Base-by-base conservation (phyloP, 306 rosid species). In the Sphenostylis stenocarpa region DNA sequence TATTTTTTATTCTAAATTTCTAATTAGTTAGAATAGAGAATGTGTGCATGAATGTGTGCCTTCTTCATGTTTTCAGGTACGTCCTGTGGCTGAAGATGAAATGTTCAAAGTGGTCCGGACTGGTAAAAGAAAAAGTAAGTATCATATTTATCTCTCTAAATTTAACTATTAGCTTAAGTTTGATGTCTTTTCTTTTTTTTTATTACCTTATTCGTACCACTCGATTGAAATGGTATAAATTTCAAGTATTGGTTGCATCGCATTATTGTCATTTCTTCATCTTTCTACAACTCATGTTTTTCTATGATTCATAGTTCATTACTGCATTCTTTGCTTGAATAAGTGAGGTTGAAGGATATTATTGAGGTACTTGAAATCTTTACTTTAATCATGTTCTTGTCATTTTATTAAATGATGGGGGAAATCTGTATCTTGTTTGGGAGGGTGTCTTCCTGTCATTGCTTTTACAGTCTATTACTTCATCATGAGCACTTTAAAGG, bases 31-130 rank as follows among this genome's bases (percentile, higher is more conserved):
- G 38, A 34, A 5, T 6, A 34, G 0, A 34, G 7, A 34, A 1
- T 41, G 5, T 41, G 11, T 11, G 73, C 56, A 10, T 17, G 19
- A 72, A 31, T 57, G 13, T 21, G 6, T 73, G 73, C 33, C 44
- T 62, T 33, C 13, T 72, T 36, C 58, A 19, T 36, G 61, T 82
- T 70, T 78, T 79, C 85, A 93, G 98, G 98, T 93, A 3, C 90
- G 98, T 75, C 98, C 98, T 39, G 96, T 89, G 53, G 98, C 98
- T 45, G 98, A 93, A 76, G 98, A 93, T 86, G 98, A 93, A 82
- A 93, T 93, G 98, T 93, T 93, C 75, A 93, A 93, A 86, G 96
- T 93, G 81, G 84, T 93, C 49, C 87, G 98, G 63, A 60, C 98
- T 24, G 98, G 98, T 13, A 90, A 90, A 89, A 85, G 98, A 68